Conservation (phyloP, 495 filamentous ascomycete genomes). For the Aspergillus ellipticus region DNA sequence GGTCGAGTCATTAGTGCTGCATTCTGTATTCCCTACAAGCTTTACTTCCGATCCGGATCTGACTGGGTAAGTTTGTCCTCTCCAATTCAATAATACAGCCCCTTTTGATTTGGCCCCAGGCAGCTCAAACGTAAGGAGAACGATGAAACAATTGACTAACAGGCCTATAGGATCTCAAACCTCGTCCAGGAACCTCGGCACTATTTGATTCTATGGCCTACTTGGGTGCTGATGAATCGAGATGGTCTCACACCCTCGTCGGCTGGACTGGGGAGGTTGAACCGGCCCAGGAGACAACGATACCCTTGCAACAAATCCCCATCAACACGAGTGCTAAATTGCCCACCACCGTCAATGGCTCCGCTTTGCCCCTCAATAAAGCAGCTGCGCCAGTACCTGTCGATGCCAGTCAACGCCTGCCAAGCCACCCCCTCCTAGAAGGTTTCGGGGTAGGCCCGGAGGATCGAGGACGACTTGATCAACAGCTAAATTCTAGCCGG, state of each 20-base stretch:
- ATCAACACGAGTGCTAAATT: slow-evolving; percentile 26
- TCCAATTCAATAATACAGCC: background rate
- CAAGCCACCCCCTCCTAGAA: slow-evolving; percentile 55
- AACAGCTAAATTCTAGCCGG: slow-evolving; percentile 62
- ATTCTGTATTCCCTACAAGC: slow-evolving; percentile 76
- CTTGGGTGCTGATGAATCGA: slow-evolving; percentile 67
- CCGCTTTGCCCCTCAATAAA: slow-evolving; percentile 43
- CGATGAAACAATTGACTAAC: slow-evolving; percentile 7
- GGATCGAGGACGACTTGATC: slow-evolving; percentile 66
- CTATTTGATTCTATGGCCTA: slow-evolving; percentile 85
- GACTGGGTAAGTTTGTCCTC: slow-evolving; percentile 61
- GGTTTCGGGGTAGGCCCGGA: slow-evolving; percentile 59
- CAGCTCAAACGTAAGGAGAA: background rate
- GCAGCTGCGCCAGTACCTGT: slow-evolving; percentile 70
- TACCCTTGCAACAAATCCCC: slow-evolving; percentile 32
- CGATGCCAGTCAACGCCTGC: slow-evolving; percentile 51
- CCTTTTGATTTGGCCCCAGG: background rate
- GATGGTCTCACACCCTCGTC: slow-evolving; percentile 83
- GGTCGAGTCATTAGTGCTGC: slow-evolving; percentile 84
- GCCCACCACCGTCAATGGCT: slow-evolving; percentile 16
- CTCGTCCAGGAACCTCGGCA: slow-evolving; percentile 79
- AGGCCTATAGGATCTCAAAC: slow-evolving; percentile 57
- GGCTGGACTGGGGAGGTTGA: slow-evolving; percentile 93
- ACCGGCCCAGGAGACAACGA: slow-evolving; percentile 35
- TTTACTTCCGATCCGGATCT: slow-evolving; percentile 60